Percentiles rank a stretch among this genome's conserved stretches.
Evolutionary conservation across 352 stramenopile genomes (phyloP).

Genomic region (Phytophthora sp.): DNA sequence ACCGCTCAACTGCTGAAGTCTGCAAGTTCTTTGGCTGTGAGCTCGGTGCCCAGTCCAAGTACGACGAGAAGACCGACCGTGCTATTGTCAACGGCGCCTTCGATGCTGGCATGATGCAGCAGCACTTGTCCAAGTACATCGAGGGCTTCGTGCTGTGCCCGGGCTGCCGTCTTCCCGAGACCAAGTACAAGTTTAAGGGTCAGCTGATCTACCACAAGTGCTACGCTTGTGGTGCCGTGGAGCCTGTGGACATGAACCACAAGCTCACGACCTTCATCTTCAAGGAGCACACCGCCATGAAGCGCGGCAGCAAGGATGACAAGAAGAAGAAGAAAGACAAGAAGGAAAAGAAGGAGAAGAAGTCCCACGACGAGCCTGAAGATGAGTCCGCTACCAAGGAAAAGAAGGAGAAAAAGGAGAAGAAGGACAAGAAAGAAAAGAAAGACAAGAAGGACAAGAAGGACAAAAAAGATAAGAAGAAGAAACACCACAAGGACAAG

Average conservation of each 20-base stretch:
- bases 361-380: slow-evolving; percentile 67
- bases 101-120: slow-evolving; percentile 93
- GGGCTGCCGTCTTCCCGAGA: slow-evolving; percentile 97
- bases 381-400: slow-evolving; percentile 65
- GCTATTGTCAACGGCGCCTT: slow-evolving; percentile 98
- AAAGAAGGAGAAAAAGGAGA: slow-evolving; percentile 67
- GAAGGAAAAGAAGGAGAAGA: slow-evolving; percentile 72
- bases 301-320: slow-evolving; percentile 84
- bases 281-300: slow-evolving; percentile 94
- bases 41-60: slow-evolving; percentile 98
- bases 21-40: slow-evolving; percentile 99
- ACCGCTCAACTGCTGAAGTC: slow-evolving; percentile 95
- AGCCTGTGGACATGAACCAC: slow-evolving; percentile 98
- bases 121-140: slow-evolving; percentile 98
- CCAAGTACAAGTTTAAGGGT: slow-evolving; percentile 99
- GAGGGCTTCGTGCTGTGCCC: slow-evolving; percentile 98
- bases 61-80: slow-evolving; percentile 95
- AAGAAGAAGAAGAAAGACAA: slow-evolving; percentile 85
- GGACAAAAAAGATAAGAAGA: slow-evolving; percentile 82
- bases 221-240: slow-evolving; percentile 96
- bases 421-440: slow-evolving; percentile 73
- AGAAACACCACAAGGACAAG: slow-evolving; percentile 85
- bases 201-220: slow-evolving; percentile 98
- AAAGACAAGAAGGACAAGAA: slow-evolving; percentile 84
- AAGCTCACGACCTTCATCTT: slow-evolving; percentile 98